Percentiles rank a stretch among this genome's conserved stretches.
These are phyloP conservation scores for Colletotrichum neosansevieriae DNA, from an alignment of 2,329 filamentous ascomycete species.

Conservation along the genomic window DNA sequence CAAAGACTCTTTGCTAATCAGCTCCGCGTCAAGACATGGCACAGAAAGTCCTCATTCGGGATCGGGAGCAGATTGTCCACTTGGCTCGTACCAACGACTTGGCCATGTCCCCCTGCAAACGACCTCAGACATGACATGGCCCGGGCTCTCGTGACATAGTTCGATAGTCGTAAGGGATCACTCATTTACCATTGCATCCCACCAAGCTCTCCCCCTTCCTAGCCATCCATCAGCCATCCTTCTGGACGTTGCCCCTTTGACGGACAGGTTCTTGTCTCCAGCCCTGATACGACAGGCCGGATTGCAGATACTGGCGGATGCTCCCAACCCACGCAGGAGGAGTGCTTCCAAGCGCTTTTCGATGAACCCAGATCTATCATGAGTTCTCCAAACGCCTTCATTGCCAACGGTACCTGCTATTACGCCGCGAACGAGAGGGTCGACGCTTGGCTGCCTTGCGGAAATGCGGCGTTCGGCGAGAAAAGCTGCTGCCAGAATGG, in stretches of 20 bases:
- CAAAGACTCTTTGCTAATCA: conserved; percentile 3
- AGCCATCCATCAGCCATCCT: background rate
- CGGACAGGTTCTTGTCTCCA: background rate
- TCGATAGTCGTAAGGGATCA: conserved; percentile 22
- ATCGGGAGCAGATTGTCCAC: conserved; percentile 8
- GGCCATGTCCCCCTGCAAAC: conserved; percentile 17
- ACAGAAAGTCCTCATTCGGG: background rate
- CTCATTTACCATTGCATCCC: conserved; percentile 14
- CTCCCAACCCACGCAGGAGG: too few relatives aligned
- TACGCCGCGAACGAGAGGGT: conserved; percentile 36
- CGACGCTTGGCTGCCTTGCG: conserved; percentile 48
- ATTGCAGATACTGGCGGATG: background rate
- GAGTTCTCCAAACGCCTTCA: conserved; percentile 42
- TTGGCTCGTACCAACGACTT: conserved; percentile 7
- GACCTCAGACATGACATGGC: conserved; percentile 14
- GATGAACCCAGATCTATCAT: conserved; percentile 20
- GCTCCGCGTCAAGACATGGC: background rate
- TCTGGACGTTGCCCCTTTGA: background rate
- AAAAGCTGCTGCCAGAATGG: conserved; percentile 49
- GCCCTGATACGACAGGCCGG: background rate
- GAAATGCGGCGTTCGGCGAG: conserved; percentile 48
- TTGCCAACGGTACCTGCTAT: conserved; percentile 53
- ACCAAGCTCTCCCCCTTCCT: background rate
- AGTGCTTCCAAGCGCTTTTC: background rate
- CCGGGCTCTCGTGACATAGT: background rate